Evolutionary conservation across 805 yeast genomes (phyloP).

Genomic region (Kluyveromyces wickerhamii): DNA sequence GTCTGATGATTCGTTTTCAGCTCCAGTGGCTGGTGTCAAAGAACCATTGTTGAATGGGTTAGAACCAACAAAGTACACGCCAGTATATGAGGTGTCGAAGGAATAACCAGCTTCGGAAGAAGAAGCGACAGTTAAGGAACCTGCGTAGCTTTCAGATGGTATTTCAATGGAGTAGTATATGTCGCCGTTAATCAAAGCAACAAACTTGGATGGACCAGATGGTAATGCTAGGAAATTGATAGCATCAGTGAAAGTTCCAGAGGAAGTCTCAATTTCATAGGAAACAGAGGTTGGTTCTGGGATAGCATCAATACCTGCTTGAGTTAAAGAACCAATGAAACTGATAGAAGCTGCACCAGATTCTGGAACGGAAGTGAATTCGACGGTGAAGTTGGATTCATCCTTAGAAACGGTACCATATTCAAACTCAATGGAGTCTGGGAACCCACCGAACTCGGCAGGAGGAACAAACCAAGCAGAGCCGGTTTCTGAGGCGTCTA

Average conservation of each 20-base stretch:
- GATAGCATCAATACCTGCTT: constrained; percentile 1
- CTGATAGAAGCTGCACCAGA: constrained; percentile 6
- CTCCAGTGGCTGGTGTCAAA: constrained; percentile 1
- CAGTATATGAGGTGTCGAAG: constrained; percentile 33
- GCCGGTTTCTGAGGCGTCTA: constrained; percentile 7
- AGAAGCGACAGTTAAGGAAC: constrained; percentile 43
- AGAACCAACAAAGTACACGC: constrained; percentile 4
- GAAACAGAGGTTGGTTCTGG: constrained; percentile 4
- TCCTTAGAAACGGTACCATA: constrained; percentile 8
- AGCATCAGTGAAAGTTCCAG: constrained; percentile 7
- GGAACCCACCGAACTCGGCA: constrained; percentile 5
- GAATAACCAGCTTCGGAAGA: constrained; percentile 53
- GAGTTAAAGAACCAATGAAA: constrained; percentile 5
- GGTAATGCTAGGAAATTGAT: constrained; percentile 8
- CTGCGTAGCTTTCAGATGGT: constrained; percentile 32
- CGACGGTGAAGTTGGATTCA: constrained; percentile 8
- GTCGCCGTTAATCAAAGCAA: constrained; percentile 2
- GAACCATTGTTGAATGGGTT: constrained; percentile 6
- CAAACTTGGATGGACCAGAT: constrained; percentile 2
- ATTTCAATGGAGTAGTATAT: constrained; percentile 5
- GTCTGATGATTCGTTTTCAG: constrained; percentile 2
- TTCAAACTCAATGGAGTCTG: constrained; percentile 6
- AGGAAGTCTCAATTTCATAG: constrained; percentile 6
- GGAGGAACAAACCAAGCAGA: constrained; percentile 9
- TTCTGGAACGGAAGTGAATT: constrained; percentile 7